Evolutionary conservation across 1,139 yeast genomes (phyloP).

Genomic region (Citeromyces siamensis): DNA sequence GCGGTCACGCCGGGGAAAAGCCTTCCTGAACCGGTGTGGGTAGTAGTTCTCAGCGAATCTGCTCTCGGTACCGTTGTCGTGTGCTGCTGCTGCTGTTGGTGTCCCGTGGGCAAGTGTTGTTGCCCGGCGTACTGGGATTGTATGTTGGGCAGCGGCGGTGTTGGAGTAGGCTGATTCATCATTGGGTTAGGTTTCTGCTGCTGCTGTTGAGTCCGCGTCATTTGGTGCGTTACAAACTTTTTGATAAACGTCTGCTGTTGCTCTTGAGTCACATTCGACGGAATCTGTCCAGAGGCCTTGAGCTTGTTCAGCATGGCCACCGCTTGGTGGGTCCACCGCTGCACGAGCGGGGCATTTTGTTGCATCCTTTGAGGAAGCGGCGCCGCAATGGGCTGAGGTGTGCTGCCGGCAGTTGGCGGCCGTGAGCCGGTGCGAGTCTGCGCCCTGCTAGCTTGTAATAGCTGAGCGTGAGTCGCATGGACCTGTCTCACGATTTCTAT

Average conservation of each 20-base stretch:
- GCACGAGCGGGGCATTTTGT: slow-evolving; percentile 9
- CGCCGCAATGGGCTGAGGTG: slow-evolving; percentile 7
- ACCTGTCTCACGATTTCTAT: slow-evolving; percentile 47
- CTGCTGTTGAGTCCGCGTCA: slow-evolving; percentile 7
- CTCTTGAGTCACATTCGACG: slow-evolving; percentile 19
- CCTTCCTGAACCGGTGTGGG: slow-evolving; percentile 3
- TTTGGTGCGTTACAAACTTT: slow-evolving; percentile 17
- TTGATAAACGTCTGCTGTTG: slow-evolving; percentile 28
- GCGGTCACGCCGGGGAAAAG: slow-evolving; percentile 20
- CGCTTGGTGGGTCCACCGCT: slow-evolving; percentile 19
- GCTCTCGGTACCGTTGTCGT: background rate
- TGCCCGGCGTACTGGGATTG: slow-evolving; percentile 1
- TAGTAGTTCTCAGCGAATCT: background rate
- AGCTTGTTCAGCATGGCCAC: slow-evolving; percentile 21
- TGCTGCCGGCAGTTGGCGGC: slow-evolving; percentile 13
- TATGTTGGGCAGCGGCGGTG: background rate
- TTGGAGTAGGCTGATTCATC: slow-evolving; percentile 5
- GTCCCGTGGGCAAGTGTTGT: slow-evolving; percentile 5
- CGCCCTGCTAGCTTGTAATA: slow-evolving; percentile 22
- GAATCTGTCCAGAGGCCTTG: slow-evolving; percentile 21
- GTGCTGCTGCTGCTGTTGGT: slow-evolving; percentile 4
- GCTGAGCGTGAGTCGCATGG: slow-evolving; percentile 43
- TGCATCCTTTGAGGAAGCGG: slow-evolving; percentile 12
- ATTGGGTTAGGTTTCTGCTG: slow-evolving; percentile 8
- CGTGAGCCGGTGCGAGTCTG: slow-evolving; percentile 16